These are phyloP conservation scores for Coemansia reversa DNA, from an alignment of 192 early-diverging fungal genomes.

Conservation along the genomic window DNA sequence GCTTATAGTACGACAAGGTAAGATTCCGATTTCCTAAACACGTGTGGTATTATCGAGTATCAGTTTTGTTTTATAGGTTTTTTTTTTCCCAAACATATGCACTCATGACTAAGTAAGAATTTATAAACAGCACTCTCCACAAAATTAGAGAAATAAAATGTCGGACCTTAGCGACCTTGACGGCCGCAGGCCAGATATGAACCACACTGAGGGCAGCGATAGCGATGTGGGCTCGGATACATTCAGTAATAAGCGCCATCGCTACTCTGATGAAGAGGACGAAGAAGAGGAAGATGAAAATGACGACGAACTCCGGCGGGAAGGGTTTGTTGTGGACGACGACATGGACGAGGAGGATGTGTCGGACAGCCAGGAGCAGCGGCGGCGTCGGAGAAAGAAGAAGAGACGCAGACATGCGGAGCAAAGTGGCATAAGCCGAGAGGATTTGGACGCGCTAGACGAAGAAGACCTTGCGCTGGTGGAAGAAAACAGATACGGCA, in stretches of 20 bases:
- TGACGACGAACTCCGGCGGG: constrained; percentile 59
- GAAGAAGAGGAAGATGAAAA: constrained; percentile 66
- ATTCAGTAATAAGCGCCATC: constrained; percentile 31
- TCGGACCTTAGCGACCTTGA: constrained; percentile 39
- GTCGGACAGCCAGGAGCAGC: constrained; percentile 58
- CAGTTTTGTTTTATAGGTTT: neutral
- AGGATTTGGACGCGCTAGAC: constrained; percentile 72
- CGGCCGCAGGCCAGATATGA: constrained; percentile 40
- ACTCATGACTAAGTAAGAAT: neutral
- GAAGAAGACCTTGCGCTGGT: constrained; percentile 94
- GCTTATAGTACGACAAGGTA: neutral
- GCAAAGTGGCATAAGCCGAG: neutral
- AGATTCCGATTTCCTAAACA: neutral
- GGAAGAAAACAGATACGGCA: constrained; percentile 77
- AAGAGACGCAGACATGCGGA: constrained; percentile 15
- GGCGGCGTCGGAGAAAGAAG: constrained; percentile 50
- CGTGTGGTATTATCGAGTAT: neutral
- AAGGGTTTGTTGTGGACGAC: constrained; percentile 76
- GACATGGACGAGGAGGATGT: constrained; percentile 64
- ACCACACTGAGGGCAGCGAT: constrained; percentile 48
- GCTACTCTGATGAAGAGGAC: constrained; percentile 50
- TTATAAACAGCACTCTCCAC: neutral
- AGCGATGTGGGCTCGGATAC: constrained; percentile 60
- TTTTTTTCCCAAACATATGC: neutral
- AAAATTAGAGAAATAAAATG: constrained; percentile 10